Base-by-base conservation (phyloP, 441 rosid species). In the Adansonia grandidieri region DNA sequence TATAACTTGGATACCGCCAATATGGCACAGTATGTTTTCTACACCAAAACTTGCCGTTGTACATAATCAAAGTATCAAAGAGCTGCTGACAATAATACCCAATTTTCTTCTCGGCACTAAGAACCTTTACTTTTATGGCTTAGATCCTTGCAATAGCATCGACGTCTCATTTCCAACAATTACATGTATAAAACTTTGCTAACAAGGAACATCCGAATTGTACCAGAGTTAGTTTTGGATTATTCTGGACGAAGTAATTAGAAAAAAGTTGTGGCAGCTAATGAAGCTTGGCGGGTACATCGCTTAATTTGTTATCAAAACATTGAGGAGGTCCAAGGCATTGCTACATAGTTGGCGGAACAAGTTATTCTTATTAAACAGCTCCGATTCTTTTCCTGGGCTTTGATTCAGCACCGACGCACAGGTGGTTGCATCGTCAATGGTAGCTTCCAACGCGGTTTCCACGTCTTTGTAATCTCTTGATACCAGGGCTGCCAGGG, bases 301-400 rank as follows among this genome's bases (percentile, higher is more conserved):
- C 11, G 28, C 3, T 24, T 61, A 22, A 0, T 22, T 64, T 62
- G 74, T 14, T 73, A 83, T 79, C 81, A 84, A 65, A 54, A 78
- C 71, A 14, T 82, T 80, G 78, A 76, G 77, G 47, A 86, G 76
- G 20, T 81, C 84, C 63, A 82, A 76, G 19, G 85, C 86, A 17
- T 81, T 82, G 19, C 75, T 80, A 79, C 80, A 73, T 50, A 86
- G 83, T 57, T 82, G 77, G 79, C 77, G 73, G 51, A 86, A 86
- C 53, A 62, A 78, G 1, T 69, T 28, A 19, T 47, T 79, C 57
- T 11, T 44, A 0, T 4, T n/a, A 60, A 9, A 4, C 17, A 82
- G 17, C 62, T 50, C 72, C 50, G 24, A 13, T 6, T 75, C 53
- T n/a, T 32, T 51, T 1, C 60, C 42, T 0, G 71, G 20, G 22